Evolutionary conservation across 371 early-diverging fungal genomes (phyloP).

Genomic region (Fennellomyces sp.): DNA sequence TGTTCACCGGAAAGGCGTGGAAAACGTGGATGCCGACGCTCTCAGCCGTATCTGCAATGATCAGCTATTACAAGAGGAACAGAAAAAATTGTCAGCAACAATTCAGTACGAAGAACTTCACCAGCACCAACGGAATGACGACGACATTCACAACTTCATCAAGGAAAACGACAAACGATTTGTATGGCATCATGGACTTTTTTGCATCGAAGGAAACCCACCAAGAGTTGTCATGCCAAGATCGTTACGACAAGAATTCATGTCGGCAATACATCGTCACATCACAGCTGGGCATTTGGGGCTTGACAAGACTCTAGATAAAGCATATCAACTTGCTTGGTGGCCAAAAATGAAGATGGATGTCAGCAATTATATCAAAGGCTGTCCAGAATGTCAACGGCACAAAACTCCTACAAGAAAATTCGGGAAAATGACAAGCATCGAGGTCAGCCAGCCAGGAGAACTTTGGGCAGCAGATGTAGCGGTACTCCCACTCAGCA

Average conservation of each 20-base stretch:
- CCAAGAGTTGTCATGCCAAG: background rate
- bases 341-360: conserved; percentile 10
- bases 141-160: background rate
- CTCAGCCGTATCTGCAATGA: background rate
- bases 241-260: background rate
- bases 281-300: conserved; percentile 16
- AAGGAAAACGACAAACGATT: background rate
- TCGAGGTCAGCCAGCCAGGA: background rate
- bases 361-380: background rate
- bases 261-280: background rate
- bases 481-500: conserved; percentile 15
- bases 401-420: conserved; percentile 12
- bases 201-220: background rate
- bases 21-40: background rate
- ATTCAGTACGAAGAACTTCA: too few species aligned
- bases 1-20: background rate
- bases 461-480: conserved; percentile 28
- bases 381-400: background rate
- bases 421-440: background rate
- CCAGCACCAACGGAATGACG: background rate
- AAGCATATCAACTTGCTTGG: conserved; percentile 1
- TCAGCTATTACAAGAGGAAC: background rate
- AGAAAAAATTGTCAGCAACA: too few species aligned
- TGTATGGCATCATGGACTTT: background rate
- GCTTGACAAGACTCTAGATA: conserved; percentile 9